Evolutionary conservation across 306 rosid genomes (phyloP), one percentile per base, ranked within the genome.

Genomic region (Pterocarpus santalinus): DNA sequence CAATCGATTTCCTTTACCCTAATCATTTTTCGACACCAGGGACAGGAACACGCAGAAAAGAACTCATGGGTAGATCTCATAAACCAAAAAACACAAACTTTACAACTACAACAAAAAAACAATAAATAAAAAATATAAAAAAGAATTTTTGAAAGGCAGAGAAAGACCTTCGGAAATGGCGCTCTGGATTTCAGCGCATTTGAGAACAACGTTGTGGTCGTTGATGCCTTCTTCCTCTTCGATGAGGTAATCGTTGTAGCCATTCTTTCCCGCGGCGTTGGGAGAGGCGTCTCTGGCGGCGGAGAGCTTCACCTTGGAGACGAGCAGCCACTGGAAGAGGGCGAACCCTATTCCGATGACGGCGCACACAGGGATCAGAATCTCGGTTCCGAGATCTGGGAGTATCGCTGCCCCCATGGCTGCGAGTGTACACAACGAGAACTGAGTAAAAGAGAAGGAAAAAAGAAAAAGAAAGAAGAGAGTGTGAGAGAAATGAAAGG

Each of bases 211-310:
- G 93, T 79, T 91, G 68, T 89, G 97, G 85, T 95, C 99, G 68
- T 90, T 95, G 56, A 92, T 58, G 39, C 99, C 99, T 3, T 95
- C 99, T 73, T 95, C 99, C 38, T 95, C 99, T 60, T 93, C 99
- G 62, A 95, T 88, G 72, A 95, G 98, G 36, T 85, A 89, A 28
- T 95, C 99, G 62, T 82, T 68, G 88, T 53, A 82, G 38, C 97
- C 99, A 85, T 91, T 91, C 57, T 95, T 95, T 0, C 78, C 89
- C 8, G 83, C 47, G 62, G 82, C 79, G 64, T 79, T 83, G 1
- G 86, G 1, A 11, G 81, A 51, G 5, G 82, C 51, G 22, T 86
- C 92, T 13, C 81, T 67, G 13, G 65, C 76, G 11, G 95, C 86
- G 4, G 96, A 57, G 85, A 95, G 85, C 90, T 90, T 92, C 0